Evolutionary conservation across 441 rosid genomes (phyloP).

Genomic region (Pelargonium citronellum): DNA sequence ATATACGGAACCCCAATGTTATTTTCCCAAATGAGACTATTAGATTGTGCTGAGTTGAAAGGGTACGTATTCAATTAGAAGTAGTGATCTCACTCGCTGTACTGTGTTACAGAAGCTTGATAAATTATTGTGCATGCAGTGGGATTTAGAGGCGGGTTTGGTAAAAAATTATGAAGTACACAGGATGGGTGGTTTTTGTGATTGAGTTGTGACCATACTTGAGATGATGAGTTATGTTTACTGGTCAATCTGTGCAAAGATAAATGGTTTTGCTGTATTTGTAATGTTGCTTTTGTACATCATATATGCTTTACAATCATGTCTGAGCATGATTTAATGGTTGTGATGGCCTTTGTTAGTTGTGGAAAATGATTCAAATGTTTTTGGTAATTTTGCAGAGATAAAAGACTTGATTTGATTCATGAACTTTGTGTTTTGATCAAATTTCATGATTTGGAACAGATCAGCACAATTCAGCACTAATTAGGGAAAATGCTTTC

Average conservation of each 20-base stretch:
- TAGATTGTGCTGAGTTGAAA: slow-evolving; percentile 25
- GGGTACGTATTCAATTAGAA: slow-evolving; percentile 1
- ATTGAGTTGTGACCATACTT: not conserved
- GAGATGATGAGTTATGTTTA: not conserved
- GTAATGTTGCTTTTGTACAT: not conserved
- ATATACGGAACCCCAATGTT: slow-evolving; percentile 44
- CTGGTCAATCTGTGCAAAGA: not conserved
- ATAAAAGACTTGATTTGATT: not conserved
- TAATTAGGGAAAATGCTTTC: too few species aligned
- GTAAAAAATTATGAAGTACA: not conserved
- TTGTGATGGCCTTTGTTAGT: too few species aligned
- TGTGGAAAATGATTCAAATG: too few species aligned
- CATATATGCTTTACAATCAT: not conserved
- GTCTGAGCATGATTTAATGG: not conserved
- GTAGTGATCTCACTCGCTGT: not conserved
- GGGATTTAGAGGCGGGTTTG: not conserved
- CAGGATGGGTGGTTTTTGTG: not conserved
- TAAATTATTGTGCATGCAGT: not conserved
- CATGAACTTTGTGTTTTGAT: not conserved
- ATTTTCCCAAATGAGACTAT: slow-evolving; percentile 37
- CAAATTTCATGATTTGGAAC: too few species aligned
- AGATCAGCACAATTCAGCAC: too few species aligned
- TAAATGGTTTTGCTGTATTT: not conserved
- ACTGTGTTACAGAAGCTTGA: not conserved
- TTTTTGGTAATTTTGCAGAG: too few species aligned